Percentiles rank a stretch among this genome's conserved stretches.
Evolutionary conservation across 2,329 filamentous ascomycete species (phyloP).

Genomic region (Apiospora koreana): DNA sequence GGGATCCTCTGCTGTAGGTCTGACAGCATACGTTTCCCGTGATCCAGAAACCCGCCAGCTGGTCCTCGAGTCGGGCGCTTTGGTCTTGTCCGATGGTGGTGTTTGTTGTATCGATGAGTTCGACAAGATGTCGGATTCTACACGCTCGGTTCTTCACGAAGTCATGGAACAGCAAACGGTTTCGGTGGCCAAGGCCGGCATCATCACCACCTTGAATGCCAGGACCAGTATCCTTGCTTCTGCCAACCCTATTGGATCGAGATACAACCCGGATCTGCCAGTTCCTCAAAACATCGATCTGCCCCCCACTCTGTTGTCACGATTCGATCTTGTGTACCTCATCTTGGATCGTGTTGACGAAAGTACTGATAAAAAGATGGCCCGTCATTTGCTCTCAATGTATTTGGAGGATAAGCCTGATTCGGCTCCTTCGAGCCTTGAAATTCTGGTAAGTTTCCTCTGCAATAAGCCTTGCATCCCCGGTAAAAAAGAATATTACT

Average conservation of each 20-base stretch:
- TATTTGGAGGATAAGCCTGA: conserved; percentile 95
- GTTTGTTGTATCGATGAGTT: conserved; percentile 87
- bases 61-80: conserved; percentile 76
- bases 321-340: conserved; percentile 96
- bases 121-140: conserved; percentile 81
- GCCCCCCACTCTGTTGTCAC: conserved; percentile 88
- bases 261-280: conserved; percentile 93
- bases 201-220: conserved; percentile 95
- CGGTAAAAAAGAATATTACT: conserved; percentile 20
- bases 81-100: conserved; percentile 78
- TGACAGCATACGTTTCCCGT: conserved; percentile 79
- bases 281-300: conserved; percentile 98
- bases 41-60: conserved; percentile 80
- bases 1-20: conserved; percentile 78
- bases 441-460: conserved; percentile 70
- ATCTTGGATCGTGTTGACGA: conserved; percentile 95
- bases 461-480: neutral
- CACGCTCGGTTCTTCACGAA: conserved; percentile 80
- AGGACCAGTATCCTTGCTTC: conserved; percentile 94
- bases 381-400: conserved; percentile 91
- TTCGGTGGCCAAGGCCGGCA: conserved; percentile 86
- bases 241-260: conserved; percentile 95
- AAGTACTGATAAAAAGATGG: conserved; percentile 81
- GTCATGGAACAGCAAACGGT: conserved; percentile 89
- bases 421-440: conserved; percentile 70